Evolutionary conservation across 768 basidiomycete species (phyloP).

Genomic region (Tremella mesenterica): DNA sequence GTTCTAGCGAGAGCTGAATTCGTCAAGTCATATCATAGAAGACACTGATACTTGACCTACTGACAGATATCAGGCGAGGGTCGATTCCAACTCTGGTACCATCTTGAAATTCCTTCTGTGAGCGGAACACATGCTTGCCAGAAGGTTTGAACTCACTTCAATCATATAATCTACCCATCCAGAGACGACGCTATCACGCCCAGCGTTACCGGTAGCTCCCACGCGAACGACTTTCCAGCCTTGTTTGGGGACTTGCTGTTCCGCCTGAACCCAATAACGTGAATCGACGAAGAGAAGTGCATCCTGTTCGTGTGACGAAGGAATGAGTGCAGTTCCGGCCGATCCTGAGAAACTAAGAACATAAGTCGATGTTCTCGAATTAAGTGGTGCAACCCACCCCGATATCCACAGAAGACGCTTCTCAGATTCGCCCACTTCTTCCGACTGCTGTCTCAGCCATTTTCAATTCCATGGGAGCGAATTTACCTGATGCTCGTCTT

Average conservation of each 20-base stretch:
- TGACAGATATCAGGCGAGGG: conserved; percentile 29
- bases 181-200: conserved; percentile 11
- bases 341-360: conserved; percentile 33
- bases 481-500: conserved; percentile 40
- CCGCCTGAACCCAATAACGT: conserved; percentile 42
- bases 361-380: not conserved
- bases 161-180: conserved; percentile 32
- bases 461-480: not conserved
- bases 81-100: conserved; percentile 37
- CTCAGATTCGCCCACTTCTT: conserved; percentile 32
- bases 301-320: conserved; percentile 4
- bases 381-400: conserved; percentile 11
- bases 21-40: not conserved
- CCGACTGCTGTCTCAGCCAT: conserved; percentile 17
- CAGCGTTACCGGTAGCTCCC: conserved; percentile 13
- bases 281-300: conserved; percentile 40
- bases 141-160: conserved; percentile 14
- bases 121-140: not conserved
- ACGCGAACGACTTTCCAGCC: conserved; percentile 31
- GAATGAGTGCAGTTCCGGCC: conserved; percentile 38
- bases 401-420: conserved; percentile 33
- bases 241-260: conserved; percentile 23
- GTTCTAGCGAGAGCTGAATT: not conserved
- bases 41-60: conserved; percentile 6
- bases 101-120: conserved; percentile 21